A percentile compares a stretch with the other conserved stretches of the same genome.
Conservation (phyloP, 2,329 filamentous ascomycete species). For the Hypoxylon sp. region DNA sequence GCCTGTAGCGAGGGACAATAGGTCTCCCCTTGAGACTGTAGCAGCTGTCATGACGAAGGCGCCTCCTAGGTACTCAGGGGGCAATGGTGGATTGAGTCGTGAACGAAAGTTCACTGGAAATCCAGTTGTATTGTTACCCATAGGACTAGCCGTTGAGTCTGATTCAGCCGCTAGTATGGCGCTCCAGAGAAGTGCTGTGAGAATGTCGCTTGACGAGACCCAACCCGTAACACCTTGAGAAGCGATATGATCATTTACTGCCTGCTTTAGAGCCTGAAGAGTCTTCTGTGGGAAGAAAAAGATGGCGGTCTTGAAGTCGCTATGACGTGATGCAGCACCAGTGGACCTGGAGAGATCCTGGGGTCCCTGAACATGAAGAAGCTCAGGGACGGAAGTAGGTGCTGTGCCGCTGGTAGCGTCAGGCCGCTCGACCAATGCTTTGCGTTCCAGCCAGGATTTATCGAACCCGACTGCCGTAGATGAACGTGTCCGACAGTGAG, state of each 20-base stretch:
- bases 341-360: constrained; percentile 14
- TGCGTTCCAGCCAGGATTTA: constrained; percentile 46
- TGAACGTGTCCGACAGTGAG: constrained; percentile 45
- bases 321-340: background rate
- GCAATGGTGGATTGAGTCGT: constrained; percentile 42
- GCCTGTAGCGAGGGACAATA: constrained; percentile 35
- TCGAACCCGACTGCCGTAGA: constrained; percentile 40
- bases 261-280: constrained; percentile 44
- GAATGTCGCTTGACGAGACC: constrained; percentile 52
- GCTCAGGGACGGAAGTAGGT: constrained; percentile 39
- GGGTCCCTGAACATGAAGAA: constrained; percentile 40
- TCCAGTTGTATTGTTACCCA: constrained; percentile 43
- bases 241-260: constrained; percentile 41
- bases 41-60: constrained; percentile 51
- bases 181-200: constrained; percentile 52
- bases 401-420: background rate
- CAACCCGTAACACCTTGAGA: constrained; percentile 32
- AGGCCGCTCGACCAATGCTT: constrained; percentile 22
- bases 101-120: constrained; percentile 53
- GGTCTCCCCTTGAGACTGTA: constrained; percentile 26
- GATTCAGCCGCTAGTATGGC: constrained; percentile 45
- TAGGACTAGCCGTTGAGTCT: background rate
- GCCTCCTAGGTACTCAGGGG: constrained; percentile 50
- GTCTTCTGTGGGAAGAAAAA: constrained; percentile 47
- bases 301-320: constrained; percentile 45